Conservation (phyloP, 768 basidiomycete genomes). For the Lactarius hengduanensis region DNA sequence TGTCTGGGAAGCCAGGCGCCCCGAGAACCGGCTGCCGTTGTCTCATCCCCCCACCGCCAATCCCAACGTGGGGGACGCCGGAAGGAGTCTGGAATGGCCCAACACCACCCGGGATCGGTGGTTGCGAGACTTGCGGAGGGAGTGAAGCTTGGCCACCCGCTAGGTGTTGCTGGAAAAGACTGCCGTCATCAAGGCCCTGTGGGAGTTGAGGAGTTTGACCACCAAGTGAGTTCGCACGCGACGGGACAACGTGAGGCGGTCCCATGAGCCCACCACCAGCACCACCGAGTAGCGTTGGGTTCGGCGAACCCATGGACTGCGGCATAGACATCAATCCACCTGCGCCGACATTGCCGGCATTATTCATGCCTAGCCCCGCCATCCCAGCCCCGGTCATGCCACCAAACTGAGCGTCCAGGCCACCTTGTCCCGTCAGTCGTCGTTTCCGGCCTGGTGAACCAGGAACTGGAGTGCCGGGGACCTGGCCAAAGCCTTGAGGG, state of each 20-base stretch:
- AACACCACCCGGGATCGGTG: constrained; percentile 22
- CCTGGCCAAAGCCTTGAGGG: constrained; percentile 21
- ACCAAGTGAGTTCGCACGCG: constrained; percentile 30
- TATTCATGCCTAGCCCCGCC: constrained; percentile 18
- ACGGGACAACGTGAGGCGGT: constrained; percentile 36
- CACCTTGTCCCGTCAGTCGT: constrained; percentile 20
- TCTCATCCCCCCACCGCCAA: constrained; percentile 27
- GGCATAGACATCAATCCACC: constrained; percentile 17
- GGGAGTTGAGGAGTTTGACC: constrained; percentile 27
- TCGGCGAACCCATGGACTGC: constrained; percentile 28
- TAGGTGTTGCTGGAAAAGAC: constrained; percentile 16
- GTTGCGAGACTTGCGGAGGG: constrained; percentile 28
- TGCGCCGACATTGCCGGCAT: constrained; percentile 10
- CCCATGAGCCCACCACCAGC: constrained; percentile 41
- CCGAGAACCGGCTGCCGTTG: constrained; percentile 29
- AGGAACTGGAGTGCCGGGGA: constrained; percentile 18
- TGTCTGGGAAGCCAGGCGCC: constrained; percentile 30
- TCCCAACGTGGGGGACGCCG: constrained; percentile 24
- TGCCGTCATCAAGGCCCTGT: constrained; percentile 34
- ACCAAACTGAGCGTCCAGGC: constrained; percentile 22
- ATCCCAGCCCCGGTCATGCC: constrained; percentile 17
- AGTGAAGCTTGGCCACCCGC: constrained; percentile 12
- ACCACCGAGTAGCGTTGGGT: constrained; percentile 34
- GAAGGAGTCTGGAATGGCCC: constrained; percentile 23
- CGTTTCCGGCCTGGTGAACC: constrained; percentile 28